phyloP scores from a whole-genome alignment of 2,329 filamentous ascomycete species.

The Ceratocystis alfenasii region DNA sequence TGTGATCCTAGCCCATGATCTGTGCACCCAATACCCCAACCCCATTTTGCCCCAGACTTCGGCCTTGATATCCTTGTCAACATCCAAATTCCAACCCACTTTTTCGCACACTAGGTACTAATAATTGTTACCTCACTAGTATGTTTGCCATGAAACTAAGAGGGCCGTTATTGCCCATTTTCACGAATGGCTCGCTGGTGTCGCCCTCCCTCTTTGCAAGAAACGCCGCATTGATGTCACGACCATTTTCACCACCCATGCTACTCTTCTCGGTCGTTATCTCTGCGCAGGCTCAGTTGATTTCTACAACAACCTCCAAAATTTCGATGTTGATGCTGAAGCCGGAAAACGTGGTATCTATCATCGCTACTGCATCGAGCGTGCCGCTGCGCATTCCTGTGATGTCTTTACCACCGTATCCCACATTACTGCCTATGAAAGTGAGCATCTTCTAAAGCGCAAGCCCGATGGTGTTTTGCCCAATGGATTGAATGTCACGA shows the following conservation, averaged over 20 bases:
- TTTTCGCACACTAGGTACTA: neutral
- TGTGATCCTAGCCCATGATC: conserved; percentile 19
- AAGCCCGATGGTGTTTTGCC: conserved; percentile 94
- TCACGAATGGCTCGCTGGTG: conserved; percentile 96
- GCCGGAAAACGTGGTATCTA: conserved; percentile 97
- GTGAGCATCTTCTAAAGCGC: conserved; percentile 90
- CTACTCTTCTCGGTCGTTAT: conserved; percentile 80
- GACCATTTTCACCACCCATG: conserved; percentile 97
- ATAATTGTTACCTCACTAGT: conserved; percentile 40
- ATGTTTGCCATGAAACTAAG: conserved; percentile 82
- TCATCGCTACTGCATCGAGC: conserved; percentile 95
- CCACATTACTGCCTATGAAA: conserved; percentile 96
- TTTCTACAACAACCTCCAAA: conserved; percentile 98
- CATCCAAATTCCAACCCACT: conserved; percentile 20
- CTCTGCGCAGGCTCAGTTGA: conserved; percentile 95
- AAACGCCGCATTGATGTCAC: conserved; percentile 92
- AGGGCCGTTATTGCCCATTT: conserved; percentile 94
- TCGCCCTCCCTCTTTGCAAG: conserved; percentile 81
- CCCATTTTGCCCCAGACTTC: conserved; percentile 16
- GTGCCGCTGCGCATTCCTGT: conserved; percentile 77
- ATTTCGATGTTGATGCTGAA: conserved; percentile 91
- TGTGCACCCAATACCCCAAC: conserved; percentile 12
- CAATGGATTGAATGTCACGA: conserved; percentile 95
- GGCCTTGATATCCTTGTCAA: neutral
- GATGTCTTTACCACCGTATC: conserved; percentile 99